Evolutionary conservation across 768 basidiomycete species (phyloP).

Genomic region (Russula sp.): DNA sequence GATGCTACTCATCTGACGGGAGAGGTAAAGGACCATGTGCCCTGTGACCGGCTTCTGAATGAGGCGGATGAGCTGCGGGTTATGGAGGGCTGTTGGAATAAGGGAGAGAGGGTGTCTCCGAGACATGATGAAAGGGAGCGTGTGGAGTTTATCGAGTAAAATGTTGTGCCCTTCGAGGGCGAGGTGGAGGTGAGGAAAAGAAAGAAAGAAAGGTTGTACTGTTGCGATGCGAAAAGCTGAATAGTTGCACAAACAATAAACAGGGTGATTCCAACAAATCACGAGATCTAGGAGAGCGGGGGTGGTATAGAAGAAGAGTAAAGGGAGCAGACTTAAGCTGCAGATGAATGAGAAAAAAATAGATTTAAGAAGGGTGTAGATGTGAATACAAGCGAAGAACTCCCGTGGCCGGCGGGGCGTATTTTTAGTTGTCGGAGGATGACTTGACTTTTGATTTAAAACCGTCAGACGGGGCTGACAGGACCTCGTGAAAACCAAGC

Average conservation of each 20-base stretch:
- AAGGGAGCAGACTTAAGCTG: slow-evolving; percentile 13
- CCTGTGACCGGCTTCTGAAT: slow-evolving; percentile 69
- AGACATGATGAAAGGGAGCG: slow-evolving; percentile 37
- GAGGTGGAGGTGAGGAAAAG: slow-evolving; percentile 26
- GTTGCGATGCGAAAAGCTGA: slow-evolving; percentile 5
- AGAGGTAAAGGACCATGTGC: slow-evolving; percentile 85
- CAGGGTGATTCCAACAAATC: slow-evolving; percentile 13
- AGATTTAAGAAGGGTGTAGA: slow-evolving; percentile 6
- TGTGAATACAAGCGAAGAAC: not conserved
- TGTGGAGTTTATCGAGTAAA: slow-evolving; percentile 30
- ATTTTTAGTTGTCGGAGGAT: slow-evolving; percentile 5
- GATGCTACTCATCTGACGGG: slow-evolving; percentile 67
- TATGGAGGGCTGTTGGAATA: slow-evolving; percentile 66
- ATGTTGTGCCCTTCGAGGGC: slow-evolving; percentile 35
- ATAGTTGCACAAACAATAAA: slow-evolving; percentile 16
- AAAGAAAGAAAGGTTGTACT: slow-evolving; percentile 25
- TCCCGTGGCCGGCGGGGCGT: slow-evolving; percentile 10
- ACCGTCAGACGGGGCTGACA: slow-evolving; percentile 1
- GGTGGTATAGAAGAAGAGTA: slow-evolving; percentile 1
- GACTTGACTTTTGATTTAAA: not conserved
- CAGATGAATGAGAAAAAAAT: slow-evolving; percentile 10
- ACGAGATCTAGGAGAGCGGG: not conserved
- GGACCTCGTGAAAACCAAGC: not conserved
- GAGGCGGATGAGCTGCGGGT: slow-evolving; percentile 74
- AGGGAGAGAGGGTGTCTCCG: slow-evolving; percentile 75